Evolutionary conservation across 2,329 filamentous ascomycete species (phyloP).

Genomic region (Colletotrichum spaethianum): DNA sequence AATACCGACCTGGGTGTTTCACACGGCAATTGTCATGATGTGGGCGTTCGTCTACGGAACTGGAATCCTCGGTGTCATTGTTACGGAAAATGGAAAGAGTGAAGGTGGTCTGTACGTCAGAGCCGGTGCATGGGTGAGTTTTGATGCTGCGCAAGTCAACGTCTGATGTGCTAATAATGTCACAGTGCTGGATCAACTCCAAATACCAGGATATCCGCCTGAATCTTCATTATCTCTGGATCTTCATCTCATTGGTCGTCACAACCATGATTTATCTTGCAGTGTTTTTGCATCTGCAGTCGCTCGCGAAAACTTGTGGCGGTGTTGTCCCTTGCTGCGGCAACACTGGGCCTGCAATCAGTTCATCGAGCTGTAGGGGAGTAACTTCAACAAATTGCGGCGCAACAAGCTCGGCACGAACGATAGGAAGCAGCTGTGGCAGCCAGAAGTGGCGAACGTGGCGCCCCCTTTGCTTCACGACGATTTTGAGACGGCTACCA

Average conservation of each 20-base stretch:
- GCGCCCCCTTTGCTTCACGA: conserved; percentile 7
- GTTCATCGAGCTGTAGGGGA: conserved; percentile 44
- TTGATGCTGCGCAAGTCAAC: not conserved
- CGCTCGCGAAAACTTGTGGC: conserved; percentile 36
- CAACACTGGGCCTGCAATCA: not conserved
- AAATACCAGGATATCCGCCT: conserved; percentile 69
- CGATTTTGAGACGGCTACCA: conserved; percentile 17
- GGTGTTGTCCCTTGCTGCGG: conserved; percentile 16
- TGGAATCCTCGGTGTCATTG: conserved; percentile 64
- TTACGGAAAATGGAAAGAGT: conserved; percentile 58
- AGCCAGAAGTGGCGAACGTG: not conserved
- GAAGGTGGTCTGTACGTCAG: conserved; percentile 71
- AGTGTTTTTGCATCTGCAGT: conserved; percentile 57
- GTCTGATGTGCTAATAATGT: conserved; percentile 24
- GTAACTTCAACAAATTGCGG: not conserved
- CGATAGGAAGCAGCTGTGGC: not conserved
- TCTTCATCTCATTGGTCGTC: conserved; percentile 61
- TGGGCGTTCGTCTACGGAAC: conserved; percentile 75
- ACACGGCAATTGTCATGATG: conserved; percentile 59
- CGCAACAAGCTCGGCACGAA: not conserved
- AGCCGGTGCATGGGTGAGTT: conserved; percentile 73
- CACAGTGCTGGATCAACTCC: conserved; percentile 74
- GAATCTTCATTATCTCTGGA: conserved; percentile 76
- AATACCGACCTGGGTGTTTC: conserved; percentile 65
- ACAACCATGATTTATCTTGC: conserved; percentile 57